Evolutionary conservation across 257 asterid genomes (phyloP), one percentile per base, ranked within the genome.

Genomic region (Solanum appendiculatum): DNA sequence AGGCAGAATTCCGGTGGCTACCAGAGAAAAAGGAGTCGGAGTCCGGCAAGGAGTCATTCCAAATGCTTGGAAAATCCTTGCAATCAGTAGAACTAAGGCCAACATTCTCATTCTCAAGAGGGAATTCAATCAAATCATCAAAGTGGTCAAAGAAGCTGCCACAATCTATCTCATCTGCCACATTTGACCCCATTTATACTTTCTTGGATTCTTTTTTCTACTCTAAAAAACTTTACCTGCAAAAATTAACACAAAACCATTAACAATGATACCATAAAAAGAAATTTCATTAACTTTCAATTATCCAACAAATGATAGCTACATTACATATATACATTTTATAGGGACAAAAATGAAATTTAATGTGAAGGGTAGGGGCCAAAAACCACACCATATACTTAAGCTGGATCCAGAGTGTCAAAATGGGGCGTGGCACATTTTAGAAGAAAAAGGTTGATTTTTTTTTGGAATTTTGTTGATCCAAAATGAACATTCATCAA

Each of bases 91-190:
- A 90, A 86, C 91, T 85, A 81, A 93, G 90, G 66, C 90, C 93
- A 54, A 86, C 92, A 88, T 90, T 87, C 37, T 93, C 98, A 82
- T 88, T 93, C 56, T 94, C 98, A 1, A 93, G 89, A 11, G 99
- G 99, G 44, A 96, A 97, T 34, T 97, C 98, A 44, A 96, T 92
- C 88, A 97, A 91, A 87, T 97, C 99, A 83, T 97, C 99, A 70
- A 97, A 91, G 89, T 97, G 98, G 84, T 96, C 99, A 85, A 96
- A 96, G 89, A 94, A 96, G 95, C 91, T 95, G 13, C 92, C 95
- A 27, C 98, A 93, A 87, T 95, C 99, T 8, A 92, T 89, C 75
- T 96, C 99, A 78, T 96, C 99, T 69, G 86, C 82, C 88, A 90
- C 90, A 86, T 91, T 94, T 69, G 97, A 88, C 87, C 87, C 97